Conservation (phyloP, 352 stramenopile species). For the Globisporangium cystogenes region DNA sequence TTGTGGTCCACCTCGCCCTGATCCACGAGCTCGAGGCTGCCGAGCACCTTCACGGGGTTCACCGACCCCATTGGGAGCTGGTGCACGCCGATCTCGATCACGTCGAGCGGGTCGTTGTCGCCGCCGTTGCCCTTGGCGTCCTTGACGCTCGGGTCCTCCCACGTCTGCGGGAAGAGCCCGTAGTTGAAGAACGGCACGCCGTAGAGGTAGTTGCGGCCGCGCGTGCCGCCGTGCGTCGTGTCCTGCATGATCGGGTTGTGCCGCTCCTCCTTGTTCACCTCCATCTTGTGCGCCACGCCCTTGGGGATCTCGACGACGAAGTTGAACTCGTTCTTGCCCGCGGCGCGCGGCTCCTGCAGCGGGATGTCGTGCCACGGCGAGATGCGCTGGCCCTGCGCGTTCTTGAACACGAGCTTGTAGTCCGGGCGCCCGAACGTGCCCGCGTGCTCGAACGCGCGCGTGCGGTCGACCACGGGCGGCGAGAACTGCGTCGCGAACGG, state of each 20-base stretch:
- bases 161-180: conserved; percentile 97
- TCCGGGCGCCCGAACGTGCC: conserved; percentile 68
- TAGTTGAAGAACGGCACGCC: conserved; percentile 99
- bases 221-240: conserved; percentile 92
- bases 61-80: conserved; percentile 94
- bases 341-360: conserved; percentile 66
- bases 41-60: conserved; percentile 96
- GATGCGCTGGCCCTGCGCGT: conserved; percentile 67
- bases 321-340: conserved; percentile 79
- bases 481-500: conserved; percentile 74
- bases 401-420: conserved; percentile 76
- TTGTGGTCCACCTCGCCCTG: conserved; percentile 99
- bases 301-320: conserved; percentile 99
- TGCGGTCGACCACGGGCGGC: conserved; percentile 33
- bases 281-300: conserved; percentile 98
- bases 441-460: conserved; percentile 42
- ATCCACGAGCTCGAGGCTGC: conserved; percentile 97
- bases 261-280: conserved; percentile 93
- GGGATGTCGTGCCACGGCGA: conserved; percentile 98
- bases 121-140: conserved; percentile 87
- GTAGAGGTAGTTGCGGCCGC: conserved; percentile 96
- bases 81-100: conserved; percentile 95
- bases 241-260: conserved; percentile 99
- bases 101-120: conserved; percentile 98
- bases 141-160: conserved; percentile 94